These are phyloP conservation scores for Alisma plantagoaquatica DNA, from an alignment of 106 monocot species.

Conservation along the genomic window DNA sequence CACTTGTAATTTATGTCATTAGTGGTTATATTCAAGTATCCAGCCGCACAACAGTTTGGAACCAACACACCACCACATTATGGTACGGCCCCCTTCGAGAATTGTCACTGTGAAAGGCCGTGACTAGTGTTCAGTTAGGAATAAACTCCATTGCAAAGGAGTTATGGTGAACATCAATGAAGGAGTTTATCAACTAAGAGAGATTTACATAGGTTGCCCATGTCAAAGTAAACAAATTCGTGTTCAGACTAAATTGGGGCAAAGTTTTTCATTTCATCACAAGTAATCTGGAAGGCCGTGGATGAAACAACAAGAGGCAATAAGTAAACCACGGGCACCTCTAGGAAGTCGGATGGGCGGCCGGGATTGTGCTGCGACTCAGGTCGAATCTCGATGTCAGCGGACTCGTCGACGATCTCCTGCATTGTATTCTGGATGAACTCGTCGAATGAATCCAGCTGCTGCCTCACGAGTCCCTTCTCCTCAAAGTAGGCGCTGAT, in stretches of 20 bases:
- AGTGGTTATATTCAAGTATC: no score
- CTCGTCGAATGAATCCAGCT: conserved; percentile 96
- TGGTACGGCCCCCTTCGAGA: no score
- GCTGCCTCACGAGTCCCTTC: conserved; percentile 90
- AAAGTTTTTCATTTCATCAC: background rate
- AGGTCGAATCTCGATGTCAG: conserved; percentile 89
- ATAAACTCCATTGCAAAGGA: no score
- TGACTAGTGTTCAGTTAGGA: no score
- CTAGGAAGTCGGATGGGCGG: conserved; percentile 70
- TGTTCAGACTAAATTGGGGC: background rate
- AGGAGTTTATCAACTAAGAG: background rate
- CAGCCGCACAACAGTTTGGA: no score
- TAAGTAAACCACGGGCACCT: conserved; percentile 24
- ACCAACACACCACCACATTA: no score
- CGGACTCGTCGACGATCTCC: conserved; percentile 92
- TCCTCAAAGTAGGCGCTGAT: conserved; percentile 97
- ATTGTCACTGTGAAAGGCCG: no score
- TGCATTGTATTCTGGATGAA: conserved; percentile 95
- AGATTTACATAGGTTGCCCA: background rate
- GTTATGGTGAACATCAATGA: background rate
- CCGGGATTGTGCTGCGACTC: conserved; percentile 95
- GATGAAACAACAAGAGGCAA: no score
- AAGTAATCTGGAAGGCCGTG: background rate
- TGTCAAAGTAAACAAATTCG: background rate
- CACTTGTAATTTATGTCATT: background rate